Evolutionary conservation across 805 yeast genomes (phyloP).

Genomic region (Tetrapisispora arboricola): DNA sequence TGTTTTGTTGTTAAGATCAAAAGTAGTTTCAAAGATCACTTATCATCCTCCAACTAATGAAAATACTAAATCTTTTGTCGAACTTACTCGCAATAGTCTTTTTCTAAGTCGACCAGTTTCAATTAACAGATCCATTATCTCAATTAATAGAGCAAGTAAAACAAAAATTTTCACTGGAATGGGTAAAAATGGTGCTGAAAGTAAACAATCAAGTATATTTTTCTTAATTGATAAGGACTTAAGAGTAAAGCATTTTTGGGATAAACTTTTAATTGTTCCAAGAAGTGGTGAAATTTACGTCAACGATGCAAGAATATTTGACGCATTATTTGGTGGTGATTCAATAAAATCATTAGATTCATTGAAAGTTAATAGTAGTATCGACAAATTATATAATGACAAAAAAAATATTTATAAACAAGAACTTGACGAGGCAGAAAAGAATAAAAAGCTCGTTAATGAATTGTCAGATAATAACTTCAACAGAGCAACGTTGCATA

Average conservation of each 20-base stretch:
- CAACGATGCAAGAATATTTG: conserved; percentile 23
- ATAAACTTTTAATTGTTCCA: conserved; percentile 20
- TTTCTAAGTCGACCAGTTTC: conserved; percentile 13
- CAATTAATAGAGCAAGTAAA: conserved; percentile 12
- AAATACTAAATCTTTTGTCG: conserved; percentile 9
- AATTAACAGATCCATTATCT: conserved; percentile 8
- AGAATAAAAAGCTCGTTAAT: background rate
- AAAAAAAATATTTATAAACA: background rate
- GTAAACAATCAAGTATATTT: conserved; percentile 20
- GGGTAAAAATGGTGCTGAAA: conserved; percentile 26
- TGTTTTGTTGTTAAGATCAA: conserved; percentile 17
- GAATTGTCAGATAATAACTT: background rate
- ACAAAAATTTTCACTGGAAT: conserved; percentile 22
- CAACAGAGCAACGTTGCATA: background rate
- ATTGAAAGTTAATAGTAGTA: background rate
- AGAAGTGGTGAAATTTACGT: conserved; percentile 24
- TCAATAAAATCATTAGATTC: conserved; percentile 1
- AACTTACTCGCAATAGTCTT: conserved; percentile 17
- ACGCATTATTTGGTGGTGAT: conserved; percentile 22
- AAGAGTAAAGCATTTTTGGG: conserved; percentile 8
- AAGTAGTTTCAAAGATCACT: conserved; percentile 20
- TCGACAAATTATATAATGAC: background rate
- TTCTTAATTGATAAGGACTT: conserved; percentile 14
- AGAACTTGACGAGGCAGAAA: background rate
- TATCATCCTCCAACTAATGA: conserved; percentile 16